phyloP scores from a whole-genome alignment of 163 green algal genomes.

The Scenedesmus sp. region DNA sequence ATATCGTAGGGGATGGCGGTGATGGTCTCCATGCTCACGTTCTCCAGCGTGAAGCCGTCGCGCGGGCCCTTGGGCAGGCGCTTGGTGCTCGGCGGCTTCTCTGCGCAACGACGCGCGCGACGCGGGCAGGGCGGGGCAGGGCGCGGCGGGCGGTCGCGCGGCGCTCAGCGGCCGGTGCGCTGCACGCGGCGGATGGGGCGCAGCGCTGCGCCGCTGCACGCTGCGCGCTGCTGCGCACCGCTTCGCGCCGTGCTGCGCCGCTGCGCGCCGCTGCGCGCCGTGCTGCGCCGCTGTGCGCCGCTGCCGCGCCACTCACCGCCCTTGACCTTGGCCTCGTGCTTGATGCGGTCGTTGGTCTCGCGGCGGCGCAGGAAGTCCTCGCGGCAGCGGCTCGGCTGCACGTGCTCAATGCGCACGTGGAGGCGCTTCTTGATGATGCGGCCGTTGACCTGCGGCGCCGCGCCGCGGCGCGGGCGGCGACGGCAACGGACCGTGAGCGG shows the following conservation, averaged over 20 bases:
- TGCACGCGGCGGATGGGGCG: too few relatives aligned
- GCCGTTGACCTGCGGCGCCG: conserved; percentile 79
- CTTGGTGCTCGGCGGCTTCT: conserved; percentile 72
- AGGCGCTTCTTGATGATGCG: conserved; percentile 97
- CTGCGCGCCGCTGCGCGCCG: not conserved
- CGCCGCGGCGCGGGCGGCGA: not conserved
- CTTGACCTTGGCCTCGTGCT: conserved; percentile 85
- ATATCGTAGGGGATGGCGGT: conserved; percentile 97
- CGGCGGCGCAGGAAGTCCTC: conserved; percentile 94
- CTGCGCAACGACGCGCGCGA: conserved; percentile 47
- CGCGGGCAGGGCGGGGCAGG: not conserved
- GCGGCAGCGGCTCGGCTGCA: conserved; percentile 91
- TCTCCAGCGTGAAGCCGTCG: conserved; percentile 85
- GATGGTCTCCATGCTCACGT: conserved; percentile 90
- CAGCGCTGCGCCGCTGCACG: too few relatives aligned
- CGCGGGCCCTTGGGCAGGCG: conserved; percentile 75
- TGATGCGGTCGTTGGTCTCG: conserved; percentile 86
- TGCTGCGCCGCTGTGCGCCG: not conserved
- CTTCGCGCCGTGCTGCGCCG: too few relatives aligned
- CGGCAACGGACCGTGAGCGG: too few relatives aligned
- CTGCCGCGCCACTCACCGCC: conserved; percentile 60
- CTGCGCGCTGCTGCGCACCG: too few relatives aligned
- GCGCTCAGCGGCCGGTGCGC: too few relatives aligned
- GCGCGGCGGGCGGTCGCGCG: too few relatives aligned
- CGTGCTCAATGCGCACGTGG: conserved; percentile 98